Conservation (phyloP, 2,329 filamentous ascomycete species). For the Alternaria sp. region DNA sequence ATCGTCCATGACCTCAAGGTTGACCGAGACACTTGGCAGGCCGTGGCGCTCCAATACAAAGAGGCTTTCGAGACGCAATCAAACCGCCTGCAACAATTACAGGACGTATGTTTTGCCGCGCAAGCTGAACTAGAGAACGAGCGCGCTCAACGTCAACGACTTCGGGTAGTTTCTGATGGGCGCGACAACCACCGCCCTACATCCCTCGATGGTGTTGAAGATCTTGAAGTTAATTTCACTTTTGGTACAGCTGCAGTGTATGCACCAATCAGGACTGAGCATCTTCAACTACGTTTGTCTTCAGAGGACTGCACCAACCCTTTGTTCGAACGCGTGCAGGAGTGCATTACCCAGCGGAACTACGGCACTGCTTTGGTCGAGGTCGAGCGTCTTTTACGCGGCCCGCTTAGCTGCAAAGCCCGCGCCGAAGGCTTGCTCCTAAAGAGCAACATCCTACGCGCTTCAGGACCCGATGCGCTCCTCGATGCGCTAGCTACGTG, state of each 20-base stretch:
- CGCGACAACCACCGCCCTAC: slow-evolving; percentile 1
- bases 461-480: slow-evolving; percentile 33
- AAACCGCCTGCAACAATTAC: slow-evolving; percentile 32
- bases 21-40: slow-evolving; percentile 43
- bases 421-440: slow-evolving; percentile 42
- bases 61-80: slow-evolving; percentile 40
- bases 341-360: slow-evolving; percentile 27
- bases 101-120: slow-evolving; percentile 41
- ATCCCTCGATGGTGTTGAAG: slow-evolving; percentile 12
- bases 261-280: background rate
- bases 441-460: slow-evolving; percentile 39
- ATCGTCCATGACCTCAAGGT: slow-evolving; percentile 36
- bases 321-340: slow-evolving; percentile 30
- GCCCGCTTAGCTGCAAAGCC: slow-evolving; percentile 35
- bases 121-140: slow-evolving; percentile 48
- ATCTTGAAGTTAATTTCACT: background rate
- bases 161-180: slow-evolving; percentile 8
- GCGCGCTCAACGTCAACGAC: slow-evolving; percentile 27
- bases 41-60: slow-evolving; percentile 40
- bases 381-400: slow-evolving; percentile 37
- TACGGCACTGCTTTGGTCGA: slow-evolving; percentile 36
- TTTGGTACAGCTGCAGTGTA: slow-evolving; percentile 29
- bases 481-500: slow-evolving; percentile 44
- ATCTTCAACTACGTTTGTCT: background rate
- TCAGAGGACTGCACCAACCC: slow-evolving; percentile 21